phyloP scores from a whole-genome alignment of 192 early-diverging fungal species.

The Podila minutissima region DNA sequence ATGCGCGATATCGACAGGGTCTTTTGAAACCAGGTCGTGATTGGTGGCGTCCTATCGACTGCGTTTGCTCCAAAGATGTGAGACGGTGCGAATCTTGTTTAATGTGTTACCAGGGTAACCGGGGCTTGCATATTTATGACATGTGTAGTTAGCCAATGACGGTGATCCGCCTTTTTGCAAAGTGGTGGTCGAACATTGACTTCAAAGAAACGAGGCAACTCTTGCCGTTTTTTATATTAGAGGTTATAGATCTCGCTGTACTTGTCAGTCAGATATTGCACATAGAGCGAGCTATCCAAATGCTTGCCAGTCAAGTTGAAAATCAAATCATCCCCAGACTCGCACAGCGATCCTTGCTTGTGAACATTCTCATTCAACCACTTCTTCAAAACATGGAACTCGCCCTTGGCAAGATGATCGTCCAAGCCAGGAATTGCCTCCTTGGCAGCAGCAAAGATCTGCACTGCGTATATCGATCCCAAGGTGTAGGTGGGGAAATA shows the following conservation, averaged over 20 bases:
- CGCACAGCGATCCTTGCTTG: constrained; percentile 12
- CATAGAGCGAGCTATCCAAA: constrained; percentile 9
- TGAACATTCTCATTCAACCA: constrained; percentile 44
- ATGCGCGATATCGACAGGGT: too few species aligned
- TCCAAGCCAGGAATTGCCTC: constrained; percentile 1
- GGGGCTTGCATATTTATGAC: too few species aligned
- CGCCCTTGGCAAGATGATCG: constrained; percentile 15
- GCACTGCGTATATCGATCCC: constrained; percentile 7
- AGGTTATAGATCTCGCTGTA: constrained; percentile 48
- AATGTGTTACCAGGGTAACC: too few species aligned
- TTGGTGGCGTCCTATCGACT: too few species aligned
- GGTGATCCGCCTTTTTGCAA: too few species aligned
- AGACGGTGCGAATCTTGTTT: too few species aligned
- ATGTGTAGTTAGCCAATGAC: too few species aligned
- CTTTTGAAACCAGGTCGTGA: too few species aligned
- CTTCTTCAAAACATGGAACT: constrained; percentile 21
- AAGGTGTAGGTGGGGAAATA: constrained; percentile 44
- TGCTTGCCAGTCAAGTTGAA: constrained; percentile 10
- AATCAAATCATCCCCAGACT: constrained; percentile 18
- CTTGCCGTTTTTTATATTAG: neutral
- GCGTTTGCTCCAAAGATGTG: too few species aligned
- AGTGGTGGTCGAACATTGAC: too few species aligned
- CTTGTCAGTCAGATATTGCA: constrained; percentile 29
- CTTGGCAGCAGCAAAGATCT: neutral
- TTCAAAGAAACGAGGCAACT: neutral